Evolutionary conservation across 2,329 filamentous ascomycete species (phyloP), one percentile per base, ranked within the genome.

Genomic region (Fusarium nygamai): DNA sequence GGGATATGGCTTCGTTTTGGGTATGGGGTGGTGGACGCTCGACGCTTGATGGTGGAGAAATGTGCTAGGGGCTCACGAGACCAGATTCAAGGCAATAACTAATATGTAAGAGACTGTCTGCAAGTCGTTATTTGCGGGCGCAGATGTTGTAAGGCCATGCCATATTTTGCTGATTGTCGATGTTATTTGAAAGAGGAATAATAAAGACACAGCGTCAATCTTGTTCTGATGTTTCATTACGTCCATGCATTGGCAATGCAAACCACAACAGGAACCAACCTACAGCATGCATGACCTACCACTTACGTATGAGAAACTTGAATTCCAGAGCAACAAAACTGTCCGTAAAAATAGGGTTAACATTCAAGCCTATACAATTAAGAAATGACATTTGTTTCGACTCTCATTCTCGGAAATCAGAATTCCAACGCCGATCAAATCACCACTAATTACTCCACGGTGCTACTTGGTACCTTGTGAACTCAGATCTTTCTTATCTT

Each of bases 1-100:
- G 54, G 51, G 46, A 34, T 34, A 47, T 53, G 71, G 54, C 66
- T 69, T 73, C 61, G 47, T 73, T 73, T 71, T 67, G 44, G 69
- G 56, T 56, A 66, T 71, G 71, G 63, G 48, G 69, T 50, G 54
- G 69, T 69, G 61, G 51, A 53, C 33, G 64, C 50, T 72, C 46
- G 67, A 62, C 38, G 43, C 61, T 66, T 29, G 36, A 48, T 19
- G 50, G 68, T 71, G 60, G 68, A 59, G 69, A 59, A 62, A 46
- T 24, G 53, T 20, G 38, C 46, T 44, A 53, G 63, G 58, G 67
- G 44, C 64, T 61, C 72, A 74, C 72, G 72, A 62, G 72, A 75
- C 72, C 72, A 63, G 44, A 46, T 50, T 20, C 39, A 54, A 33
- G 53, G 38, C n/a, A 48, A 59, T 54, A n/a, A 57, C 62, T 61